Evolutionary conservation across 2,329 filamentous ascomycete species (phyloP).

Genomic region (Eutypa lata): DNA sequence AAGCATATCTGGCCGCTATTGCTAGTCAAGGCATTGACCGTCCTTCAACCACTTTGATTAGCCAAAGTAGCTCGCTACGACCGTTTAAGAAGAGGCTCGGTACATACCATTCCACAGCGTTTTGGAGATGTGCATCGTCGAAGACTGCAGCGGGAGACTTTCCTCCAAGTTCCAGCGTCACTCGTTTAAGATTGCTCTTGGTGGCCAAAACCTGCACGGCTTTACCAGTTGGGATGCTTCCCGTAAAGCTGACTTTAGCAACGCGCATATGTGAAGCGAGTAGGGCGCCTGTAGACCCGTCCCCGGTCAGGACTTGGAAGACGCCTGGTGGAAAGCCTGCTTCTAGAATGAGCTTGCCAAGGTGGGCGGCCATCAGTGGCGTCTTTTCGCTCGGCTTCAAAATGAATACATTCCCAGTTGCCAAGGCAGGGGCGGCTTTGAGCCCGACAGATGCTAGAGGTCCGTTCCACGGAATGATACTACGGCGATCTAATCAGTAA

Average conservation of each 20-base stretch:
- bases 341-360: conserved; percentile 65
- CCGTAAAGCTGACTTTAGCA: conserved; percentile 79
- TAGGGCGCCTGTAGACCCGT: conserved; percentile 73
- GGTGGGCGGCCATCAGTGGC: conserved; percentile 58
- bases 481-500: no score
- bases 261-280: conserved; percentile 72
- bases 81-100: no score
- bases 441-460: conserved; percentile 73
- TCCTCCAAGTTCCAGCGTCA: conserved; percentile 73
- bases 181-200: conserved; percentile 72
- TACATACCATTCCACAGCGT: conserved; percentile 71
- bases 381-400: conserved; percentile 65
- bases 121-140: conserved; percentile 70
- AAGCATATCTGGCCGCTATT: conserved; percentile 65
- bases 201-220: conserved; percentile 76
- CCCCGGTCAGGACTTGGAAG: conserved; percentile 69
- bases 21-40: conserved; percentile 65
- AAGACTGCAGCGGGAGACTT: conserved; percentile 78
- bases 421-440: conserved; percentile 71
- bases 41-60: no score
- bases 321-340: conserved; percentile 75
- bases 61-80: no score
- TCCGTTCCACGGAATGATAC: conserved; percentile 66
- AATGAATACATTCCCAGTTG: conserved; percentile 61
- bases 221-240: conserved; percentile 65